Base-by-base conservation (phyloP, 768 basidiomycete species). In the Fomitopsis serialis region DNA sequence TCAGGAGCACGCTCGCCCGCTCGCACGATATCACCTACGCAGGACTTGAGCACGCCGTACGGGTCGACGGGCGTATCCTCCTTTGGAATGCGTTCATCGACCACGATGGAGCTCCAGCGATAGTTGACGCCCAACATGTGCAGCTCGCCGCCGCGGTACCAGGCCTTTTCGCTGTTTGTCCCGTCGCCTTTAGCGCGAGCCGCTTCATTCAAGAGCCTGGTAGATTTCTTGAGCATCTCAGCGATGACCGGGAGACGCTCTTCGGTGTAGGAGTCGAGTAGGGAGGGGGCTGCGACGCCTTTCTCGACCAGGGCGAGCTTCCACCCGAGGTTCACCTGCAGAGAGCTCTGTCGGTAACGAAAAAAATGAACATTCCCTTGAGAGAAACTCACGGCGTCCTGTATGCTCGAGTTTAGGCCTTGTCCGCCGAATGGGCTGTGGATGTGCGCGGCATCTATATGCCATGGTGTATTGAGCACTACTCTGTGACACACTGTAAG, bases 91-190 rank as follows among this genome's bases (percentile, higher is more conserved):
- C 58, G 25, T 9, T 58, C 72, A 48, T 81, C 80, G 12, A 77
- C 29, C 1, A 81, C 67, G 25, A 80, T 70, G 0, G 74, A 57
- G 59, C 80, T 81, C 64, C 74, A 72, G 11, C 81, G 71, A 57
- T 76, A 82, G 63, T 82, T 82, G 40, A 81, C 69, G 6, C 78
- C 78, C 32, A 80, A 72, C 63, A 78, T 76, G 17, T 63, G 56
- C 3, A 78, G 53, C 1, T 61, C 48, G 19, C 48, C 60, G 22
- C 52, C 52, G 15, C 52, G 19, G 21, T 35, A 7, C 52, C 52
- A 53, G 12, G 58, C 15, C 19, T 27, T n/a, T 32, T 35, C 45
- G 32, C 43, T 25, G 13, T 7, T 22, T 3, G 25, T 29, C 3
- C 44, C 45, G 44, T 52, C 24, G 36, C 23, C 27, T 23, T 50